Base-by-base conservation (phyloP, 1,284 basidiomycete genomes). In the Cutaneotrichosporon sp. region DNA sequence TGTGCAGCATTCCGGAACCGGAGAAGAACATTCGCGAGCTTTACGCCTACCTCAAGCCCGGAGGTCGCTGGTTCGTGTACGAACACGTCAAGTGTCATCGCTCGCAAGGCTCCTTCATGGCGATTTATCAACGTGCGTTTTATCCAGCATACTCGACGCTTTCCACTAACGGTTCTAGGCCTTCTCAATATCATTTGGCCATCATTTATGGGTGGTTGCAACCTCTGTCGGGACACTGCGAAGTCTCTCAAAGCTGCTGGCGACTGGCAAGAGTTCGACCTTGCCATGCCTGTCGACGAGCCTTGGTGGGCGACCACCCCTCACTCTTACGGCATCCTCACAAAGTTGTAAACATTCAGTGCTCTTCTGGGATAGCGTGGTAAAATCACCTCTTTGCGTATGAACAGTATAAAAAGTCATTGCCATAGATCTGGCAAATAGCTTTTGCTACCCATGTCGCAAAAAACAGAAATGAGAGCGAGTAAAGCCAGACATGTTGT, bases 21-120 rank as follows among this genome's bases (percentile, higher is more conserved):
- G 51, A 52, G 26, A 46, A 46, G 44, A 59, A 59, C 44, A 44
- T 59, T 34, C 38, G 41, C 31, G 57, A 52, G 50, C 53, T 59
- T 14, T 59, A 59, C 53, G 19, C 24, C n/a, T 59, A 59, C 31
- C 57, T 59, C 51, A 55, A 55, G 25, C 57, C 57, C 19, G 53
- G 57, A 2, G 57, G 57, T 6, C 37, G 32, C 17, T 59, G 57
- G 57, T 59, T 38, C 31, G 53, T 59, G 33, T 59, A 59, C 41
- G 57, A 59, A 47, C 57, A 59, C 17, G 57, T 59, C 29, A 35
- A 33, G 17, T 27, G 37, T 16, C 19, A 42, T 27, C 17, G n/a
- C 7, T 29, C 42, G 9, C 57, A 59, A 35, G 57, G 57, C 1
- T 1, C 19, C 7, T 35, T 42, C 25, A 48, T 57, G 41, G 11